Evolutionary conservation across 805 yeast genomes (phyloP), one percentile per base, ranked within the genome.

Genomic region (Ogataea philodendri): DNA sequence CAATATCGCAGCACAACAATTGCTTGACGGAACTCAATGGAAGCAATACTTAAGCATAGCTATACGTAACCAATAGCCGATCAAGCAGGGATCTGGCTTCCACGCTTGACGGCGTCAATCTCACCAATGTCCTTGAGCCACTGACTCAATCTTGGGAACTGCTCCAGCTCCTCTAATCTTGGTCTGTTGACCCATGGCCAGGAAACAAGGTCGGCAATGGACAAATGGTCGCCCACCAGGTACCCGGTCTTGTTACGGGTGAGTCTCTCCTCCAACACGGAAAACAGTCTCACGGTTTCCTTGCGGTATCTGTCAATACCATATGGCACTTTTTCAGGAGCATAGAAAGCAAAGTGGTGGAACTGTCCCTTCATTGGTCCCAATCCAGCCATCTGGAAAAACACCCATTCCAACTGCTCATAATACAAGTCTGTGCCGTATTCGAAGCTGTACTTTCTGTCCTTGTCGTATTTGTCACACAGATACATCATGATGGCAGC

Each of bases 291-390:
- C 17, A 63, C 59, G 7, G 78, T 67, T 46, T 80, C 84, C 17
- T 60, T 63, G 7, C 47, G 35, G 50, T 69, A 80, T 44, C 84
- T 63, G 18, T 70, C 61, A 32, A 72, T 69, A 13, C 67, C 84
- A 49, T 74, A 78, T 15, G 69, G 75, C 27, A 74, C 50, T 48
- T 76, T 70, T 42, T 74, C 83, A 0, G 62, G 55, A 5, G 81
- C 75, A 48, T 39, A 67, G 5, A 37, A 13, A 2, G 40, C 24
- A 51, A 78, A 80, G 51, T 72, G 78, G 41, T 57, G 53, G 26
- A 72, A 74, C 52, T 78, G 84, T 8, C 85, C 84, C 49, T 70
- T 78, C 69, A 70, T 74, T 38, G 84, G 84, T 20, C 81, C 80
- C 25, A 72, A 58, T 6, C 75, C 74, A 42, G 80, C 77, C 61